Base-by-base conservation (phyloP, 306 rosid genomes). In the Medicago lupulina region DNA sequence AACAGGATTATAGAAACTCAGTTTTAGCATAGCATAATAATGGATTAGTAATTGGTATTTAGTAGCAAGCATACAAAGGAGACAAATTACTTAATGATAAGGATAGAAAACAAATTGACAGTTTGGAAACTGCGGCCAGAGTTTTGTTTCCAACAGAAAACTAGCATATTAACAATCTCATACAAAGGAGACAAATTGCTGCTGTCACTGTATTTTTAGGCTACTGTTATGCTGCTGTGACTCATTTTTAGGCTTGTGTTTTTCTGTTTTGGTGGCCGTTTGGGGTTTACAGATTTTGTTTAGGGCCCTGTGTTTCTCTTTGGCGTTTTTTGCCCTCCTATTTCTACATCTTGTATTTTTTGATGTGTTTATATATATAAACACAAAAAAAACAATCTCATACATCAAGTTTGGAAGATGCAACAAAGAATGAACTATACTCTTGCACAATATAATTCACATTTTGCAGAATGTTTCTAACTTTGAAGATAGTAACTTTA, bases 401-500 rank as follows among this genome's bases (percentile, higher is more conserved):
- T 59, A 3, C 13, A 25, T 59, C 8, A 13, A 59, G 10, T 25
- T 59, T 59, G 40, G 39, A 25, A 28, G 18, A 25, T 6, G 40
- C 6, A 1, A 25, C 10, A 60, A 14, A 28, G 7, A 28, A 28
- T 4, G 66, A 60, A 17, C 9, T 60, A 13, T 11, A 57, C 36
- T 5, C 39, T 59, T 12, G 39, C 40, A 59, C 9, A 13, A 59
- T 25, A 25, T 2, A 31, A 7, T 60, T 31, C 18, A 11, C 18
- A 60, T 60, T 60, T 60, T 31, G 67, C 41, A 8, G 2, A 60
- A 34, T 60, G 43, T 3, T 25, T 13, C 43, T 15, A 61, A 31
- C 19, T 61, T 61, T 15, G 21, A 61, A 61, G 46, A 28, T 47
- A 25, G 18, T 31, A 28, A 69, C 44, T 47, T 69, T 36, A 69